Percentiles rank a stretch among this genome's conserved stretches.
These are phyloP conservation scores for Didymella lethalis DNA, from an alignment of 2,329 filamentous ascomycete species.

Conservation along the genomic window DNA sequence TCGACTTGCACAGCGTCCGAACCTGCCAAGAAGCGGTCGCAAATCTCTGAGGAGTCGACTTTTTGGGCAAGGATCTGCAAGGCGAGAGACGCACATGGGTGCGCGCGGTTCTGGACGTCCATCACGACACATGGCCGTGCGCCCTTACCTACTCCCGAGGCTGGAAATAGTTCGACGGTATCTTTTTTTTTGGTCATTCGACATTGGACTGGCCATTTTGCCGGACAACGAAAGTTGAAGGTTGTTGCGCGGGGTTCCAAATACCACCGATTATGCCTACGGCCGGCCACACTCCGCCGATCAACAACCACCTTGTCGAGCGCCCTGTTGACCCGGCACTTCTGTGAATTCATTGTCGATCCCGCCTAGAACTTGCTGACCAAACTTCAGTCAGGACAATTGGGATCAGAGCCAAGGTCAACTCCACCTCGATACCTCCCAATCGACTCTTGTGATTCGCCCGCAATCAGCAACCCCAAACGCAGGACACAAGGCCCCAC, in stretches of 20 bases:
- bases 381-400: slow-evolving; percentile 39
- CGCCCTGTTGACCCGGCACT: slow-evolving; percentile 18
- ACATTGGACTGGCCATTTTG: slow-evolving; percentile 5
- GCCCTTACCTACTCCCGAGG: slow-evolving; percentile 10
- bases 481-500: slow-evolving; percentile 45
- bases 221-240: slow-evolving; percentile 11
- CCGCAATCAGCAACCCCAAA: slow-evolving; percentile 37
- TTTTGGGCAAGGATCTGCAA: slow-evolving; percentile 33
- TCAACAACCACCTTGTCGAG: slow-evolving; percentile 16
- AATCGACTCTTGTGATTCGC: slow-evolving; percentile 40
- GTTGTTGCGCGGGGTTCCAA: slow-evolving; percentile 25
- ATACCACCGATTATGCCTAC: slow-evolving; percentile 32
- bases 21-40: slow-evolving; percentile 29
- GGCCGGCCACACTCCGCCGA: slow-evolving; percentile 25
- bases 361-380: slow-evolving; percentile 33
- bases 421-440: slow-evolving; percentile 44
- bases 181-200: neutral
- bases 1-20: slow-evolving; percentile 23
- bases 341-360: slow-evolving; percentile 20
- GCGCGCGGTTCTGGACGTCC: slow-evolving; percentile 11
- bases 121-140: slow-evolving; percentile 10
- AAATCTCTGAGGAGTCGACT: slow-evolving; percentile 30
- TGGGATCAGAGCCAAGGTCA: slow-evolving; percentile 42
- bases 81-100: slow-evolving; percentile 15
- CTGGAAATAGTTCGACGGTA: neutral